Percentiles rank a stretch among this genome's conserved stretches.
Conservation (phyloP, 805 yeast species). For the Saturnispora ahearnii region DNA sequence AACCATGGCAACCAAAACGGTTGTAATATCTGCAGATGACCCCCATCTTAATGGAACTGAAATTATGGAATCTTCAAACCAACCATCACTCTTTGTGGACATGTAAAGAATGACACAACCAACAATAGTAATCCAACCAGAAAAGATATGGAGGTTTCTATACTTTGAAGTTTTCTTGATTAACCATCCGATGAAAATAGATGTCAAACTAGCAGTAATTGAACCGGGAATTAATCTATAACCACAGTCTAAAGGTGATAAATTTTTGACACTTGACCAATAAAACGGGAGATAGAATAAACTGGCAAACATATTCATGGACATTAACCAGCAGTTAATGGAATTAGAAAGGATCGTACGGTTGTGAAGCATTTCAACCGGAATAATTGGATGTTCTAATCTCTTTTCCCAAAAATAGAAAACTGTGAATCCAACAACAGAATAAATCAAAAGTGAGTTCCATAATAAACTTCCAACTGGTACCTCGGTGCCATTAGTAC, state of each 20-base stretch:
- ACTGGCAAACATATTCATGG: constrained; percentile 57
- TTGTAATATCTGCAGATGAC: constrained; percentile 58
- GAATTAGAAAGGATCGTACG: constrained; percentile 59
- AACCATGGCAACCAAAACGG: constrained; percentile 64
- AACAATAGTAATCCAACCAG: constrained; percentile 33
- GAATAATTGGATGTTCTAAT: constrained; percentile 53
- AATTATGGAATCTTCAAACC: constrained; percentile 34
- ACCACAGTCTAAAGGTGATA: constrained; percentile 28
- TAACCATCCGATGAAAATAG: constrained; percentile 55
- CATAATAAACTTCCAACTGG: constrained; percentile 39
- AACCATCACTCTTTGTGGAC: constrained; percentile 12
- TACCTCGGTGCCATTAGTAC: constrained; percentile 52
- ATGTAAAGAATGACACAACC: constrained; percentile 36
- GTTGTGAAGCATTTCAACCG: constrained; percentile 46
- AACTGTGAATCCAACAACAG: constrained; percentile 11
- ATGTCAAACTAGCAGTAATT: constrained; percentile 57
- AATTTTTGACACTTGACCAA: constrained; percentile 27
- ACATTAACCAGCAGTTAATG: constrained; percentile 57
- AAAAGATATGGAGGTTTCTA: constrained; percentile 33
- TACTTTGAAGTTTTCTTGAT: constrained; percentile 65
- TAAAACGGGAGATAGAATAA: constrained; percentile 66
- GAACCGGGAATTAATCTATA: constrained; percentile 46
- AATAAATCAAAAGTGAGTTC: constrained; percentile 19
- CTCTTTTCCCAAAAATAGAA: constrained; percentile 15
- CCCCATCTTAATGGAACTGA: constrained; percentile 54